Conservation (phyloP, 805 yeast species). For the Millerozyma miso region DNA sequence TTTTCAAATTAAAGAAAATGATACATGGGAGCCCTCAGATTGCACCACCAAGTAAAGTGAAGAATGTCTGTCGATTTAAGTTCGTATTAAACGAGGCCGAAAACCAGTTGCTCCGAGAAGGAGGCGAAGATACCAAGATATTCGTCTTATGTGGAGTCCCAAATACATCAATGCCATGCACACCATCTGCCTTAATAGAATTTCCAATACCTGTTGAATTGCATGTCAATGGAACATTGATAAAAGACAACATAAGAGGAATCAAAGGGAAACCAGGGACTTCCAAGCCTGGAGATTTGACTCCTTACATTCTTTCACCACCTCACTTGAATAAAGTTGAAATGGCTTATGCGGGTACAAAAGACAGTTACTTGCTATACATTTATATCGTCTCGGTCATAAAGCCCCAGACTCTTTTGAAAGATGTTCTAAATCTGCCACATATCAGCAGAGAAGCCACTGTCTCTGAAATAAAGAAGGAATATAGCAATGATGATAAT, state of each 20-base stretch:
- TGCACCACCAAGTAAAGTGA: constrained; percentile 44
- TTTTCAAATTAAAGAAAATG: constrained; percentile 46
- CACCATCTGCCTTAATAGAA: constrained; percentile 39
- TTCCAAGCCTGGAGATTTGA: constrained; percentile 76
- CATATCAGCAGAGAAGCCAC: constrained; percentile 54
- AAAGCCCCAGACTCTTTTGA: constrained; percentile 19
- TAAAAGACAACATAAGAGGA: constrained; percentile 63
- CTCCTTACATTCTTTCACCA: constrained; percentile 34
- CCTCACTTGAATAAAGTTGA: constrained; percentile 41
- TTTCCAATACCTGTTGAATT: constrained; percentile 75
- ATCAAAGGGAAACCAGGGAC: constrained; percentile 75
- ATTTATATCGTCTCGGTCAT: constrained; percentile 53
- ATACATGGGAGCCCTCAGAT: constrained; percentile 47
- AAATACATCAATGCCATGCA: constrained; percentile 14
- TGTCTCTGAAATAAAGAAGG: constrained; percentile 38
- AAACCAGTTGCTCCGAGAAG: constrained; percentile 22
- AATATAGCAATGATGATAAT: constrained; percentile 39
- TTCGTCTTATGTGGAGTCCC: constrained; percentile 53
- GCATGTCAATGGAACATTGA: constrained; percentile 47
- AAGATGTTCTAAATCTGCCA: constrained; percentile 30
- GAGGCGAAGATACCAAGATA: constrained; percentile 25
- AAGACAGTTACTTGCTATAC: constrained; percentile 46
- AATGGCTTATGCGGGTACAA: constrained; percentile 56
- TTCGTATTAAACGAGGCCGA: constrained; percentile 47
- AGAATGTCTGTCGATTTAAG: constrained; percentile 25